Evolutionary conservation across 495 filamentous ascomycete species (phyloP).

Genomic region (Penicillium goetzii): DNA sequence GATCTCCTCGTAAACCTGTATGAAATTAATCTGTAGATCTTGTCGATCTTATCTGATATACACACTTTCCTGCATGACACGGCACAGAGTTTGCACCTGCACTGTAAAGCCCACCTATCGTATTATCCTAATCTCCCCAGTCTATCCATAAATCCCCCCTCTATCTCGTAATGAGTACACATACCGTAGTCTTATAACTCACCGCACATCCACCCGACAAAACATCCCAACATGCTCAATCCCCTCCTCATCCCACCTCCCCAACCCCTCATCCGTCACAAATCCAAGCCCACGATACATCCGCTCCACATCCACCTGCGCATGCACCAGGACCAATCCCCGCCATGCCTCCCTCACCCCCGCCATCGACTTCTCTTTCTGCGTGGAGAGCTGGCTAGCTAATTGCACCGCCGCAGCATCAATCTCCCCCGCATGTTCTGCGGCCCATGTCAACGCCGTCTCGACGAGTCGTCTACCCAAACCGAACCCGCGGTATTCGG

Average conservation of each 20-base stretch:
- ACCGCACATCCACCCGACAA: conserved; percentile 36
- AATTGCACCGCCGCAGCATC: conserved; percentile 32
- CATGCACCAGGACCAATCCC: conserved; percentile 75
- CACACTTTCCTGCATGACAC: neutral
- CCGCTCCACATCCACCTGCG: conserved; percentile 63
- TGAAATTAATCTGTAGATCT: neutral
- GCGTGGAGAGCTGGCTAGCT: conserved; percentile 19
- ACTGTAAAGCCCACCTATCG: neutral
- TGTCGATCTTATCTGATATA: conserved; percentile 1
- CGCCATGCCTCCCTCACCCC: conserved; percentile 52
- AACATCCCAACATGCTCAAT: conserved; percentile 87
- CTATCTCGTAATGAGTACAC: no score
- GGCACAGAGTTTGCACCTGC: neutral
- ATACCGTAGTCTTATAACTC: neutral
- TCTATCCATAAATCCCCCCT: neutral
- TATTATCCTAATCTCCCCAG: neutral
- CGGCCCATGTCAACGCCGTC: conserved; percentile 64
- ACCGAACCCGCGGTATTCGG: conserved; percentile 63
- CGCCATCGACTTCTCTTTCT: neutral
- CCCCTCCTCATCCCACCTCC: conserved; percentile 80
- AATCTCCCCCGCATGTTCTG: conserved; percentile 54
- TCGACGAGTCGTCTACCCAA: conserved; percentile 66
- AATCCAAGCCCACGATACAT: conserved; percentile 73
- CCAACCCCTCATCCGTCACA: conserved; percentile 67
- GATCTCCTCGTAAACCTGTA: neutral